Conservation (phyloP, 2,329 filamentous ascomycete genomes). For the Cercospora beticola region DNA sequence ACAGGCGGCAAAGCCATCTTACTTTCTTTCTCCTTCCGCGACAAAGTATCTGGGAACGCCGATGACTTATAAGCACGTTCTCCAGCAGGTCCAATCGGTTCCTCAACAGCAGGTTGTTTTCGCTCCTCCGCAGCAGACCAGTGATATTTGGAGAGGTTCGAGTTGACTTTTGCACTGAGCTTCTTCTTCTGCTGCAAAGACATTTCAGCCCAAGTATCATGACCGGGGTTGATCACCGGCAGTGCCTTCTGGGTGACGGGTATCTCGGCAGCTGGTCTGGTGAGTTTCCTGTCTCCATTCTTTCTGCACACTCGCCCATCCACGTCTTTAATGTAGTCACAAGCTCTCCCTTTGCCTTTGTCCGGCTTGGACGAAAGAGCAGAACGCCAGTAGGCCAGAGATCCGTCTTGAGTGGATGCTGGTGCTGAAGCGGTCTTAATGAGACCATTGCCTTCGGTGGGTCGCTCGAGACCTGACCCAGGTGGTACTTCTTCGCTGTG, state of each 20-base stretch:
- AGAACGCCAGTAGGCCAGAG: background rate
- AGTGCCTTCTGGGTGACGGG: background rate
- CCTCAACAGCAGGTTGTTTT: constrained; percentile 8
- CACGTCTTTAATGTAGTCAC: background rate
- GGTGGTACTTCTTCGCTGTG: background rate
- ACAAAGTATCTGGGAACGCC: background rate
- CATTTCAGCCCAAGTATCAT: constrained; percentile 17
- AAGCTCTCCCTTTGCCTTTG: constrained; percentile 3
- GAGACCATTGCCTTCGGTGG: background rate
- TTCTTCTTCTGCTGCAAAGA: constrained; percentile 7
- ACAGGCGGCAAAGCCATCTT: background rate
- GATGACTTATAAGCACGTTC: background rate
- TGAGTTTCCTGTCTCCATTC: background rate
- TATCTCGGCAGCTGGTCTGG: background rate
- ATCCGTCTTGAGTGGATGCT: background rate
- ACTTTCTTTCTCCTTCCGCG: background rate
- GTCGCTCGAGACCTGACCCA: background rate
- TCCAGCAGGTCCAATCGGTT: constrained; percentile 11
- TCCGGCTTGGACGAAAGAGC: background rate
- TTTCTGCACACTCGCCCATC: background rate
- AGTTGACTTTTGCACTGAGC: constrained; percentile 9
- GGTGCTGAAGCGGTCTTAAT: background rate
- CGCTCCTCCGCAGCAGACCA: constrained; percentile 9
- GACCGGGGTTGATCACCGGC: constrained; percentile 12
- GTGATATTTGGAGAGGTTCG: constrained; percentile 8